These are phyloP conservation scores for Malassezia arunalokei DNA, from an alignment of 1,284 basidiomycete genomes.

Conservation along the genomic window DNA sequence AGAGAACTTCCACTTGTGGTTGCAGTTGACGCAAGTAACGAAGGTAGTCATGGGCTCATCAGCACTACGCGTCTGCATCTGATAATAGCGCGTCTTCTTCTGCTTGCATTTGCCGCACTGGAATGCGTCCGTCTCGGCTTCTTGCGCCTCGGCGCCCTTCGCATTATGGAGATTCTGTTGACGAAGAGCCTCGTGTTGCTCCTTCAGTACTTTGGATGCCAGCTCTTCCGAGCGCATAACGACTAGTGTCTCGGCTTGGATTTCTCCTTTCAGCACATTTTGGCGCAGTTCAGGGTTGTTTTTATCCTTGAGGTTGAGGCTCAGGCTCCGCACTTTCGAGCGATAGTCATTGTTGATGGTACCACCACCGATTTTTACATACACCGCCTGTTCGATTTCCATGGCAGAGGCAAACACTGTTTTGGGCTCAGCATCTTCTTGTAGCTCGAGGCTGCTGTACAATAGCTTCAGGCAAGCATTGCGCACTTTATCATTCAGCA, in stretches of 20 bases:
- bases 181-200: constrained; percentile 59
- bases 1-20: constrained; percentile 44
- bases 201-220: constrained; percentile 79
- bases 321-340: constrained; percentile 75
- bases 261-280: constrained; percentile 68
- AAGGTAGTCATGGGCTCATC: constrained; percentile 38
- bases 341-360: constrained; percentile 52
- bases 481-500: constrained; percentile 54
- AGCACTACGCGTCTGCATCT: constrained; percentile 44
- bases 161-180: constrained; percentile 71
- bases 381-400: constrained; percentile 48
- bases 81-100: constrained; percentile 41
- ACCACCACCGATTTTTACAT: constrained; percentile 28
- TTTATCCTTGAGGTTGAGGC: constrained; percentile 87
- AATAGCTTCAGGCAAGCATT: constrained; percentile 81
- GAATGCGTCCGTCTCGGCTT: constrained; percentile 94
- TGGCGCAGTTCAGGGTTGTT: constrained; percentile 76
- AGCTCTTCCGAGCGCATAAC: constrained; percentile 80
- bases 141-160: constrained; percentile 66
- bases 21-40: constrained; percentile 40
- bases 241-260: constrained; percentile 60
- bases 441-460: constrained; percentile 66
- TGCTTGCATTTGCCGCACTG: constrained; percentile 73
- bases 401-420: constrained; percentile 48
- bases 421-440: constrained; percentile 27